Conservation (phyloP, 2,329 filamentous ascomycete species). For the Colletotrichum camelliae region DNA sequence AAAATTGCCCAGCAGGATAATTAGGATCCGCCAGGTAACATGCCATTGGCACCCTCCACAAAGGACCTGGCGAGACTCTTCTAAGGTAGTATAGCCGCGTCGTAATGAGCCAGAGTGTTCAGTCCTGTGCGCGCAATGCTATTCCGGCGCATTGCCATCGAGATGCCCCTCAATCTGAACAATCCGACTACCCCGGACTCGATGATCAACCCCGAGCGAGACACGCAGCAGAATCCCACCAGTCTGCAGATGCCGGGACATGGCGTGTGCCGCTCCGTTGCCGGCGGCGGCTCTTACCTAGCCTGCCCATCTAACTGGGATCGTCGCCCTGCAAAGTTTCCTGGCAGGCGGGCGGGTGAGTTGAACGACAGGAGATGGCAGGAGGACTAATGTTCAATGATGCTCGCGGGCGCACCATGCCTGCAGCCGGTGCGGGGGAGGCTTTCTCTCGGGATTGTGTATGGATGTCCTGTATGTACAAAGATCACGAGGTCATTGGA, state of each 20-base stretch:
- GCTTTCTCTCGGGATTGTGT: background rate
- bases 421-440: conserved; percentile 15
- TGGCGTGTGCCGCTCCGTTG: conserved; percentile 9
- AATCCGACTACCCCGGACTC: background rate
- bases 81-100: background rate
- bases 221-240: background rate
- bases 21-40: background rate
- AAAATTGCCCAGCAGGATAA: background rate
- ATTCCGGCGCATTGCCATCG: background rate
- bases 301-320: background rate
- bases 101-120: background rate
- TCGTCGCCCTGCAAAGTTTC: background rate
- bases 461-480: background rate
- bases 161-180: background rate
- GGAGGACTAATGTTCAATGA: background rate
- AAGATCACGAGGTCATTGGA: background rate
- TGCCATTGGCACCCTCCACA: background rate
- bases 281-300: conserved; percentile 8
- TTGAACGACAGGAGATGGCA: background rate
- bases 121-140: background rate
- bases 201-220: background rate
- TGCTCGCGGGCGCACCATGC: background rate
- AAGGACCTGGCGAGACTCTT: background rate
- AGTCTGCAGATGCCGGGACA: background rate
- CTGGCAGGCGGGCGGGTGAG: background rate